These are phyloP conservation scores for Ophiocordyceps unilateralis DNA, from an alignment of 2,329 filamentous ascomycete genomes.

Conservation along the genomic window DNA sequence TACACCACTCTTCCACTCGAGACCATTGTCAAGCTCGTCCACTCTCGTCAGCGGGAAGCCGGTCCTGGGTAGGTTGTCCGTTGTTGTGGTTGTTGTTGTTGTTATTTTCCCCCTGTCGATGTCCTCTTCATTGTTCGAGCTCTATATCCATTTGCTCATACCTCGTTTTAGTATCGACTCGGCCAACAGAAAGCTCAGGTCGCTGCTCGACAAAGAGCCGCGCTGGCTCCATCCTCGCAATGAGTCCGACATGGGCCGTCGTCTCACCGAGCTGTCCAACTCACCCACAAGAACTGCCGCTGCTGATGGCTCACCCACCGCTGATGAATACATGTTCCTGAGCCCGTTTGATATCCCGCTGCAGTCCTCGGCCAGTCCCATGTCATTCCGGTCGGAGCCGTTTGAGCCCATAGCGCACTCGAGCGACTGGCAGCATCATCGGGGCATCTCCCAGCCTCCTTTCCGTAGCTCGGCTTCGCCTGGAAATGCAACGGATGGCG, in stretches of 20 bases:
- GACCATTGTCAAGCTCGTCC: constrained; percentile 30
- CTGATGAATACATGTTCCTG: constrained; percentile 2
- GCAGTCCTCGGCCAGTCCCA: neutral
- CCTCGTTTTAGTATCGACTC: constrained; percentile 22
- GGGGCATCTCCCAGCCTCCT: no score
- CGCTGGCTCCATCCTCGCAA: constrained; percentile 37
- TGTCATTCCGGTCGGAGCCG: neutral
- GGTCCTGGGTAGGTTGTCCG: constrained; percentile 24
- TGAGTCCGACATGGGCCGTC: constrained; percentile 31
- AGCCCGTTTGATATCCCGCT: neutral
- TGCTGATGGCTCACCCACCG: neutral
- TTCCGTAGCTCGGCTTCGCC: neutral
- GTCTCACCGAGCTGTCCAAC: constrained; percentile 25
- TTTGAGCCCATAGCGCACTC: no score
- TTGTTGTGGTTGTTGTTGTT: neutral
- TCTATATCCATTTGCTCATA: neutral
- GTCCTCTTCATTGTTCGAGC: neutral
- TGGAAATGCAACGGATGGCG: neutral
- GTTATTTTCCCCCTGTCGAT: neutral
- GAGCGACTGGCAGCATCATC: no score
- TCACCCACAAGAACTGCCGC: constrained; percentile 9
- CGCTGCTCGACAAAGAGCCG: constrained; percentile 39
- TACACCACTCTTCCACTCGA: constrained; percentile 35
- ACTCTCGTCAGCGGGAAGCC: constrained; percentile 21
- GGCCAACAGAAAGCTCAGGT: constrained; percentile 39